Evolutionary conservation across 257 asterid genomes (phyloP).

Genomic region (Gardenia jasminoides): DNA sequence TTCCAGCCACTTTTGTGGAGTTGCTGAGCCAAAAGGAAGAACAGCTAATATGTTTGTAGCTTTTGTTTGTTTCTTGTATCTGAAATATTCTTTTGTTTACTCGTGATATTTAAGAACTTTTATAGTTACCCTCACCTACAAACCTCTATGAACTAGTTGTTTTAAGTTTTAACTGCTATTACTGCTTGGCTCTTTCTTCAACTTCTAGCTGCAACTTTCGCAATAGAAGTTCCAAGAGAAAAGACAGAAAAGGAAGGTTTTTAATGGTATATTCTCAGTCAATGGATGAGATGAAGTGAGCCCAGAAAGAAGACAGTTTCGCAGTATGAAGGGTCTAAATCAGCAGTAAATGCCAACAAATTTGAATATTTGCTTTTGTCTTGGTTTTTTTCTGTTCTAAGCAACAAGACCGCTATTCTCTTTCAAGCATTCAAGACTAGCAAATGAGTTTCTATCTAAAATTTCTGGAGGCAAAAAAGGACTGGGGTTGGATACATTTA

Average conservation of each 20-base stretch:
- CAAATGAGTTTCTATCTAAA: slow-evolving; percentile 1
- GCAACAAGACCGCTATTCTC: not conserved
- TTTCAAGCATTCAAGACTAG: slow-evolving; percentile 10
- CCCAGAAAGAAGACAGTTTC: slow-evolving; percentile 13
- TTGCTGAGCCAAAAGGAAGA: not conserved
- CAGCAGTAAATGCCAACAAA: slow-evolving; percentile 19
- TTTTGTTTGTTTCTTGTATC: not conserved
- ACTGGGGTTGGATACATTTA: not conserved
- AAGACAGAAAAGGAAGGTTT: not conserved
- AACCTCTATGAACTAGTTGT: not conserved
- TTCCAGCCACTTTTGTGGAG: not conserved
- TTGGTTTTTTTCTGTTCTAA: not conserved
- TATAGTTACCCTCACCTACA: not conserved
- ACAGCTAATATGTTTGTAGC: not conserved
- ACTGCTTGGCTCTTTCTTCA: not conserved
- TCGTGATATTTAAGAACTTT: not conserved
- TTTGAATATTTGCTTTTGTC: slow-evolving; percentile 7
- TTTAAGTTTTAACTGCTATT: not conserved
- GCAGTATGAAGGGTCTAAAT: slow-evolving; percentile 22
- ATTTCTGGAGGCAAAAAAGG: slow-evolving; percentile 9
- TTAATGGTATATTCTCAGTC: not conserved
- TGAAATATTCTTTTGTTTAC: not conserved
- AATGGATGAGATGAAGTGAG: not conserved
- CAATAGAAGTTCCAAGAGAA: not conserved
- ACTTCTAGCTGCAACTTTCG: not conserved